Conservation (phyloP, 2,329 filamentous ascomycete genomes). For the Graphilbum ipis-grandicollis region DNA sequence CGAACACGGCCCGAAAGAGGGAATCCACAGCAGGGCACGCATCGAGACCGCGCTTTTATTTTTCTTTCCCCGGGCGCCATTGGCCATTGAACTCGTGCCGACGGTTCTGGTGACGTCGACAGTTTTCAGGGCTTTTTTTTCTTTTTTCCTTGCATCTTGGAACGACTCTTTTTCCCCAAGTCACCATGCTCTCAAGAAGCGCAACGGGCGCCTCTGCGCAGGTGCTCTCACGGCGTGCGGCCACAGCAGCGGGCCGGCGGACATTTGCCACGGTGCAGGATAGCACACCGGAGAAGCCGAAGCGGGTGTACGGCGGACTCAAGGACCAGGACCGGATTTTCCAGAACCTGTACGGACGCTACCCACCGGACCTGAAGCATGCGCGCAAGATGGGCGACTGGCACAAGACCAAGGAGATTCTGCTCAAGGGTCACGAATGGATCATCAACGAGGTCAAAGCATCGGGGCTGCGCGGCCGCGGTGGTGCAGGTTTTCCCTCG, state of each 20-base stretch:
- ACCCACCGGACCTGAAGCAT: constrained; percentile 77
- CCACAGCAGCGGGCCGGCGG: constrained; percentile 16
- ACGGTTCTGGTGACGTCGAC: too few relatives aligned
- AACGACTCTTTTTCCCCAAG: too few relatives aligned
- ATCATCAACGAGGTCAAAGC: constrained; percentile 97
- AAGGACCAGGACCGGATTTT: constrained; percentile 98
- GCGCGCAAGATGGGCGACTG: constrained; percentile 96
- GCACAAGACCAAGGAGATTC: constrained; percentile 98
- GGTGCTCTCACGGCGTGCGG: too few relatives aligned
- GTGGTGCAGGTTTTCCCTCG: constrained; percentile 94
- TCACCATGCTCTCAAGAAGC: not conserved
- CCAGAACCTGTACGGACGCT: constrained; percentile 92
- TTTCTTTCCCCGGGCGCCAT: too few relatives aligned
- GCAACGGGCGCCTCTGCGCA: not conserved
- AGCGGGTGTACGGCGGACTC: constrained; percentile 67
- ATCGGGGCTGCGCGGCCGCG: constrained; percentile 85
- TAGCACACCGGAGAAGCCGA: constrained; percentile 34
- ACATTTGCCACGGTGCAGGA: constrained; percentile 71
- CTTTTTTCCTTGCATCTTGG: too few relatives aligned
- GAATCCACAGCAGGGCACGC: not conserved
- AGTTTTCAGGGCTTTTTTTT: not conserved
- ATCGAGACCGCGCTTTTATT: too few relatives aligned
- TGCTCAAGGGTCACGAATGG: constrained; percentile 95
- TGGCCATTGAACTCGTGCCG: too few relatives aligned
- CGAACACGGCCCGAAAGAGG: too few relatives aligned